Conservation (phyloP, 176 grass and related monocot species). For the Rhynchospora pubera region DNA sequence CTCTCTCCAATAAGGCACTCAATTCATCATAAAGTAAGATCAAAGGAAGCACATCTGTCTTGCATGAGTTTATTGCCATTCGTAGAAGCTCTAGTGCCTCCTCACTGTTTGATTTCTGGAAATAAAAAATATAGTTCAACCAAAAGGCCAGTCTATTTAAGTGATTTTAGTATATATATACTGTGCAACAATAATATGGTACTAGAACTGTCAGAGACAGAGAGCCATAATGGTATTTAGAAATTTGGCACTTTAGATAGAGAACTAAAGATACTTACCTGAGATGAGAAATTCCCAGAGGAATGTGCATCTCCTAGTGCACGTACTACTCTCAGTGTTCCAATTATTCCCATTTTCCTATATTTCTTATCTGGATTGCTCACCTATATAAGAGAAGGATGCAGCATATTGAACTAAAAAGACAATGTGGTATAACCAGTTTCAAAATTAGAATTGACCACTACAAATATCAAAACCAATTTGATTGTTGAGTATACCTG, state of each 20-base stretch:
- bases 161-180: neutral
- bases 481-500: neutral
- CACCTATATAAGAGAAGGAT: constrained; percentile 48
- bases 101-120: constrained; percentile 66
- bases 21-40: constrained; percentile 87
- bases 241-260: constrained; percentile 29
- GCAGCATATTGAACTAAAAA: constrained; percentile 1
- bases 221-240: neutral
- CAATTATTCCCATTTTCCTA: constrained; percentile 94
- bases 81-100: constrained; percentile 71
- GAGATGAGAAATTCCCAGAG: constrained; percentile 41
- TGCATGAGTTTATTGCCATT: constrained; percentile 74
- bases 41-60: constrained; percentile 49
- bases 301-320: constrained; percentile 47
- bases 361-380: constrained; percentile 90
- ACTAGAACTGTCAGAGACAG: neutral
- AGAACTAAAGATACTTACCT: constrained; percentile 42
- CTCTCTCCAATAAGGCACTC: constrained; percentile 52
- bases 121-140: constrained; percentile 16
- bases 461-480: neutral
- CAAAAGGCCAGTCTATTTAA: neutral
- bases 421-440: neutral
- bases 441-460: neutral
- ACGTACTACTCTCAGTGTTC: constrained; percentile 73
- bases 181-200: neutral